phyloP scores from a whole-genome alignment of 768 basidiomycete species.

The Lentinula edodes region DNA sequence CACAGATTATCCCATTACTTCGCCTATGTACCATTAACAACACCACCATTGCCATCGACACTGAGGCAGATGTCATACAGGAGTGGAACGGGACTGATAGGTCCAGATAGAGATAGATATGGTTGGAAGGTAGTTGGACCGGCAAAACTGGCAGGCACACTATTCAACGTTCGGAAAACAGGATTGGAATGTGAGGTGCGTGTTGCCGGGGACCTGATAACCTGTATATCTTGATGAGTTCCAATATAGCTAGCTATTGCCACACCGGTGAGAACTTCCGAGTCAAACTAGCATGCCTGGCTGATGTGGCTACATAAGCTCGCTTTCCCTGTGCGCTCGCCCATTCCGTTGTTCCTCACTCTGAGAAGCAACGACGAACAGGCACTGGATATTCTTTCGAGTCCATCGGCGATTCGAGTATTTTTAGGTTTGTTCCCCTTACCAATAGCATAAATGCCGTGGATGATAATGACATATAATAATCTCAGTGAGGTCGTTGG shows the following conservation, averaged over 20 bases:
- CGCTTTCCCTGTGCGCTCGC: conserved; percentile 43
- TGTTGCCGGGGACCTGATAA: background rate
- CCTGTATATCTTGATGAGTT: background rate
- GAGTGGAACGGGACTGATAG: conserved; percentile 1
- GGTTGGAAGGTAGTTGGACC: conserved; percentile 8
- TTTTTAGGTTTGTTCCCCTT: conserved; percentile 20
- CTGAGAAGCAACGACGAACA: conserved; percentile 37
- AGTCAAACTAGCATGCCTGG: background rate
- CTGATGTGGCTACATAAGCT: conserved; percentile 25
- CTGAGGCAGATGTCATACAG: conserved; percentile 6
- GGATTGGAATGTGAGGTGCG: conserved; percentile 5
- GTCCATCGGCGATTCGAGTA: conserved; percentile 32
- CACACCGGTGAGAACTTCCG: conserved; percentile 31
- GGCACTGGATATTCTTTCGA: conserved; percentile 44
- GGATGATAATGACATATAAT: background rate
- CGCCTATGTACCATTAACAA: conserved; percentile 4
- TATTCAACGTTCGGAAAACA: conserved; percentile 2
- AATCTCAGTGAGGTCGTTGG: conserved; percentile 32
- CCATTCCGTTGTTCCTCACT: conserved; percentile 45
- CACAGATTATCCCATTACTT: conserved; percentile 5
- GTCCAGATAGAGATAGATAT: conserved; percentile 6
- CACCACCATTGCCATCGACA: background rate
- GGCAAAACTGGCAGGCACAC: conserved; percentile 2
- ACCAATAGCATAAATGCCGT: background rate
- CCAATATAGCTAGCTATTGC: conserved; percentile 41